Conservation (phyloP, 2,329 filamentous ascomycete species). For the Cladophialophora psammophila region DNA sequence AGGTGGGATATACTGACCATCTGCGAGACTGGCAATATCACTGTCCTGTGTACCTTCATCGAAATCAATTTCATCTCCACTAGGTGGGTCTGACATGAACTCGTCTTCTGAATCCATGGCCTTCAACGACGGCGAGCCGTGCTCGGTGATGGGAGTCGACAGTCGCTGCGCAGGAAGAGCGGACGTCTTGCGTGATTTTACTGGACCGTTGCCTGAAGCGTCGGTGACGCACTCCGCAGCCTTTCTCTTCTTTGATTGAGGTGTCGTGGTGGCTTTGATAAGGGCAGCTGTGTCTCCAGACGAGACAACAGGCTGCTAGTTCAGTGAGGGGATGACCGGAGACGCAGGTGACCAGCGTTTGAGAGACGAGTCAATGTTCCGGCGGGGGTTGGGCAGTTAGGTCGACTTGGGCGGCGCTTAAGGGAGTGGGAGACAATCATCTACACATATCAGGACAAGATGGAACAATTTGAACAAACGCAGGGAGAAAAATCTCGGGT, state of each 20-base stretch:
- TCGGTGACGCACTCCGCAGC: slow-evolving; percentile 54
- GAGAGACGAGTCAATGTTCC: slow-evolving; percentile 7
- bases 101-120: slow-evolving; percentile 95
- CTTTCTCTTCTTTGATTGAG: slow-evolving; percentile 61
- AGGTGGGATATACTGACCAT: slow-evolving; percentile 30
- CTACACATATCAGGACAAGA: not conserved
- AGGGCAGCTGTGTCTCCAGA: slow-evolving; percentile 38
- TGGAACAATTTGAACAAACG: not conserved
- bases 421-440: not conserved
- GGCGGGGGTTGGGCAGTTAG: not conserved
- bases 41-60: slow-evolving; percentile 73
- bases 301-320: slow-evolving; percentile 39
- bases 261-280: slow-evolving; percentile 58
- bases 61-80: slow-evolving; percentile 73
- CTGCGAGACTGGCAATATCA: slow-evolving; percentile 60
- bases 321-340: slow-evolving; percentile 22
- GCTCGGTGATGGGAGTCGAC: slow-evolving; percentile 59
- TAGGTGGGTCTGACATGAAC: slow-evolving; percentile 84
- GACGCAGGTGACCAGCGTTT: slow-evolving; percentile 7
- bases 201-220: slow-evolving; percentile 40
- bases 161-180: slow-evolving; percentile 41
- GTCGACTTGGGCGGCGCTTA: not conserved
- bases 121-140: slow-evolving; percentile 53
- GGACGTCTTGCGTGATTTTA: slow-evolving; percentile 46
- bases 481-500: slow-evolving; percentile 8